Evolutionary conservation across 2,329 filamentous ascomycete species (phyloP), one percentile per base, ranked within the genome.

Genomic region (Tolypocladium endophyticum): DNA sequence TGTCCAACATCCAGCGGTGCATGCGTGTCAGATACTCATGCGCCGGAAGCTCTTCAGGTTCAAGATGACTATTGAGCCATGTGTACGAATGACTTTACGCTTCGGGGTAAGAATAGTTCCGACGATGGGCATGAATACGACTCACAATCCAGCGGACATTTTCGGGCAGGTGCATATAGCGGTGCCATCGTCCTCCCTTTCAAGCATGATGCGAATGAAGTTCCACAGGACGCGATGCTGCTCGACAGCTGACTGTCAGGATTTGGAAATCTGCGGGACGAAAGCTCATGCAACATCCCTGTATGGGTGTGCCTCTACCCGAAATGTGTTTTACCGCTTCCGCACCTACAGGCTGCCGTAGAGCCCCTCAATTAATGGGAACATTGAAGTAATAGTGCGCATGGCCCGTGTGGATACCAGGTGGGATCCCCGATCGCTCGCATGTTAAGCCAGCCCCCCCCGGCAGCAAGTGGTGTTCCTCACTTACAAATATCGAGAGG

Each of bases 1-100:
- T 96, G 74, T 90, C 90, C 36, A 89, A 87, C 71, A 96, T 94
- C 91, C 92, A 96, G 69, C 92, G 90, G 76, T 96, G 91, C 70
- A 96, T 93, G 35, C 95, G 85, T 66, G 89, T 90, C 74, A 96
- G 92, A 76, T 96, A 96, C 73, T 93, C 90, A 63, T 87, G 86
- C 7, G 92, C 92, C 5, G 92, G 90, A 55, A 96, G 88, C 74
- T 94, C 91, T 63, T 93, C 89, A 20, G 92, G 90, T 69, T 89
- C 86, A 65, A 87, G 85, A 67, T 62, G 59, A 16, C 54, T 60
- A 59, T 61, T 45, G n/a, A 45, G n/a, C 41, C n/a, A 45, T 2
- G 41, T 45, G 41, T 43, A 43, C 8, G 41, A 23, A 12, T n/a
- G 41, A 43, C 41, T 43, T 23, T 66, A 75, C 1, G 71, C 73